These are phyloP conservation scores for Phaeophleospora eucalypticola DNA, from an alignment of 2,329 filamentous ascomycete genomes.

Conservation along the genomic window DNA sequence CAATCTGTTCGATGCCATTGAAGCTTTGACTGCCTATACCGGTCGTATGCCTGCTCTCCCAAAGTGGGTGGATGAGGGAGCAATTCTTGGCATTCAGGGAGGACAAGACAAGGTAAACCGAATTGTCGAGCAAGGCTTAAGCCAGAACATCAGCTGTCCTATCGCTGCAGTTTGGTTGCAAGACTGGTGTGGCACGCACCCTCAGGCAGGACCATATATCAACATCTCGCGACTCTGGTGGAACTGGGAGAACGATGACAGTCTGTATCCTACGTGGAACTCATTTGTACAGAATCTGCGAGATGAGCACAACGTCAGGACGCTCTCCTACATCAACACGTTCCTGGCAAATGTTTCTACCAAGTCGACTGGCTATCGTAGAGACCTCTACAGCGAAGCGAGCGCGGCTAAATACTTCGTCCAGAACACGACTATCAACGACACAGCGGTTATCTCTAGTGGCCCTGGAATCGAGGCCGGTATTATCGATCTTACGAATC, in stretches of 20 bases:
- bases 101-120: slow-evolving; percentile 35
- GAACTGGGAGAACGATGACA: slow-evolving; percentile 38
- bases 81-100: slow-evolving; percentile 37
- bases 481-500: slow-evolving; percentile 37
- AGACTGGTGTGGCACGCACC: slow-evolving; percentile 37
- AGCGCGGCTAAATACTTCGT: slow-evolving; percentile 31
- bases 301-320: slow-evolving; percentile 31
- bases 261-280: slow-evolving; percentile 35
- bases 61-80: slow-evolving; percentile 30
- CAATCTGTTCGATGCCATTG: slow-evolving; percentile 31
- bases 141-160: slow-evolving; percentile 25
- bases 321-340: slow-evolving; percentile 34
- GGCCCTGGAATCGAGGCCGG: slow-evolving; percentile 37
- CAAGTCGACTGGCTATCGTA: slow-evolving; percentile 31
- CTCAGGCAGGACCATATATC: slow-evolving; percentile 33
- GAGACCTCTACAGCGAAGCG: slow-evolving; percentile 34
- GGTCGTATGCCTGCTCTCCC: slow-evolving; percentile 35
- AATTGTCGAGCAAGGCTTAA: slow-evolving; percentile 32
- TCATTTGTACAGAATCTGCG: slow-evolving; percentile 34
- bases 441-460: slow-evolving; percentile 34
- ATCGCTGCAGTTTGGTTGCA: slow-evolving; percentile 37
- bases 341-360: slow-evolving; percentile 36
- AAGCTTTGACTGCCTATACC: slow-evolving; percentile 34
- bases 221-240: slow-evolving; percentile 38
- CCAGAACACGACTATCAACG: slow-evolving; percentile 34